Percentiles rank a stretch among this genome's conserved stretches.
These are phyloP conservation scores for Claviceps sp. DNA, from an alignment of 2,329 filamentous ascomycete species.

Conservation along the genomic window DNA sequence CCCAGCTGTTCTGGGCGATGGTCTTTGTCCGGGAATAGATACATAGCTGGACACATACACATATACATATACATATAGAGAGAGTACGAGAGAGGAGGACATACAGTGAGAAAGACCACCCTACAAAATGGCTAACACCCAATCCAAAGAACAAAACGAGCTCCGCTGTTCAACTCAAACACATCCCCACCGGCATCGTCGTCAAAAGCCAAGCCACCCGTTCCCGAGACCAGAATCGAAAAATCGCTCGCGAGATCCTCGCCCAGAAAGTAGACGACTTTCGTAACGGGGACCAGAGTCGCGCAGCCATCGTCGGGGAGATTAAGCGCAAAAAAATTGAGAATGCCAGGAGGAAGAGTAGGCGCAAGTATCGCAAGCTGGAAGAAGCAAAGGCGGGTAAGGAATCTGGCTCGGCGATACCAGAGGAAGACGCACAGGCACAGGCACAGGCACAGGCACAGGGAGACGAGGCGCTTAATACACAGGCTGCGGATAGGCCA, in stretches of 20 bases:
- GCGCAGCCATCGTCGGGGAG: conserved; percentile 50
- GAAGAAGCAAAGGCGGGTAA: conserved; percentile 31
- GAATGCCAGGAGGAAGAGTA: conserved; percentile 68
- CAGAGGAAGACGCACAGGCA: background rate
- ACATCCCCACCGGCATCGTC: conserved; percentile 80
- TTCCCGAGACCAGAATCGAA: conserved; percentile 75
- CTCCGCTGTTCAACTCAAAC: conserved; percentile 85
- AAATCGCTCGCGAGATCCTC: conserved; percentile 65
- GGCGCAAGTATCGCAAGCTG: conserved; percentile 61
- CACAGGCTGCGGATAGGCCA: too few species aligned
- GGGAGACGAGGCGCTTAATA: too few species aligned
- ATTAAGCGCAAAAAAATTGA: conserved; percentile 55
- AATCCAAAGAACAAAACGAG: conserved; percentile 74
- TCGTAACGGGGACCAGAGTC: conserved; percentile 55
- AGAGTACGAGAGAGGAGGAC: background rate
- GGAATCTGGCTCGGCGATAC: background rate
- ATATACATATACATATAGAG: too few species aligned
- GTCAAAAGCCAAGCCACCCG: conserved; percentile 90
- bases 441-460: background rate
- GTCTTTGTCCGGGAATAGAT: too few species aligned
- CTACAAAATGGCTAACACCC: background rate
- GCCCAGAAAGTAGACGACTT: conserved; percentile 62
- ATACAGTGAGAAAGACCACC: background rate
- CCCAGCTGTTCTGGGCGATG: too few species aligned
- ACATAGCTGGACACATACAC: too few species aligned